Evolutionary conservation across 176 grass and related monocot species (phyloP), one percentile per base, ranked within the genome.

Genomic region (Stipa capillata): DNA sequence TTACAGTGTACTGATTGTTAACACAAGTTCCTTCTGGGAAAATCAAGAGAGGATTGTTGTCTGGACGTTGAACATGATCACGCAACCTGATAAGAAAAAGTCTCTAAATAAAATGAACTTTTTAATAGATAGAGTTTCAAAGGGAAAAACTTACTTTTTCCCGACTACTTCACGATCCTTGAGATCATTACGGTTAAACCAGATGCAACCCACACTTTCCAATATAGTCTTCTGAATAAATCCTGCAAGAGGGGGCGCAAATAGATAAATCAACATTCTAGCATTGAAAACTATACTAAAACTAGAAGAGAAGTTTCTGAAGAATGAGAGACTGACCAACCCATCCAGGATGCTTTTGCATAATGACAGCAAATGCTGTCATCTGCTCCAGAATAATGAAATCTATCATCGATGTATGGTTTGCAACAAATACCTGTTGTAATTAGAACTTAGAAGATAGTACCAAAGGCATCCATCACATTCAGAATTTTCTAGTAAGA

Each of bases 301-400:
- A 33, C 47, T 23, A 74, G 49, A 36, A 76, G 49, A 75, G 12
- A 60, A 69, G 11, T 80, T 40, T 40, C 44, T 14, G 47, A 34
- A 49, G 44, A 79, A 65, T 47, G 7, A 55, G 23, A 74, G 28
- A 74, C 90, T 87, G 29, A 98, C 92, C 95, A 87, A 98, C 95
- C 95, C 95, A 94, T 84, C 95, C 95, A 81, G 92, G 95, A 92
- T 98, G 95, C 63, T 98, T 98, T 64, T 98, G 95, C 95, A 98
- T 98, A 69, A 98, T 98, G 73, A 98, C 95, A 74, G 95, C 92
- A 98, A 98, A 98, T 83, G 95, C 92, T 64, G 95, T 94, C 95
- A 98, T 98, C 74, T 98, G 95, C 78, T 98, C 95, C 77, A 98
- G 74, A 88, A 98, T 92, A 88, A 98, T 94, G 78, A 98, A 98